phyloP scores from a whole-genome alignment of 2,329 filamentous ascomycete genomes.

The Colletotrichum costaricense region DNA sequence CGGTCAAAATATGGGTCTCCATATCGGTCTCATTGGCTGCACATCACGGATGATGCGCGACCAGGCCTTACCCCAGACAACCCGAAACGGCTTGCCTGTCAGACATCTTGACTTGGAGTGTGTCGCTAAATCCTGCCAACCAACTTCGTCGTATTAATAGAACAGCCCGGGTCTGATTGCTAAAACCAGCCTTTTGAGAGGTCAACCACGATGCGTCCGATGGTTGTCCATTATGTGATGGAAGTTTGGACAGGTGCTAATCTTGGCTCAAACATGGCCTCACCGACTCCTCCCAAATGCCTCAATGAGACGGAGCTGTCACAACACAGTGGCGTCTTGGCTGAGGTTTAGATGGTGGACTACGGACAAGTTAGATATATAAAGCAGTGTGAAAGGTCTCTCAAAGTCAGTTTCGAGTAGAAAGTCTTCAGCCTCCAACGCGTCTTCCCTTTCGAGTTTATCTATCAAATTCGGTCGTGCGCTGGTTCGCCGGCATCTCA shows the following conservation, averaged over 20 bases:
- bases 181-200: background rate
- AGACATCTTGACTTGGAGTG: constrained; percentile 2
- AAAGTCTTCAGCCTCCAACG: background rate
- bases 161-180: background rate
- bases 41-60: background rate
- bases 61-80: constrained; percentile 1
- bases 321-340: background rate
- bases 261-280: constrained; percentile 26
- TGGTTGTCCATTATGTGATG: background rate
- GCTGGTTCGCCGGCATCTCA: constrained; percentile 6
- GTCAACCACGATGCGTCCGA: background rate
- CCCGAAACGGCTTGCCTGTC: constrained; percentile 19
- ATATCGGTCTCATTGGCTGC: background rate
- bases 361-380: background rate
- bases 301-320: constrained; percentile 8
- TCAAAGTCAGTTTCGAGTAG: background rate
- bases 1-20: background rate
- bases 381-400: background rate
- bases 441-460: background rate
- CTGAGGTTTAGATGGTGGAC: background rate
- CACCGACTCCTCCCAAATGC: background rate
- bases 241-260: background rate
- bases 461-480: background rate
- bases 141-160: constrained; percentile 14
- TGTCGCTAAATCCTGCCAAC: constrained; percentile 24